These are phyloP conservation scores for Silene conica DNA, from an alignment of 148 eudicot species.

Conservation along the genomic window DNA sequence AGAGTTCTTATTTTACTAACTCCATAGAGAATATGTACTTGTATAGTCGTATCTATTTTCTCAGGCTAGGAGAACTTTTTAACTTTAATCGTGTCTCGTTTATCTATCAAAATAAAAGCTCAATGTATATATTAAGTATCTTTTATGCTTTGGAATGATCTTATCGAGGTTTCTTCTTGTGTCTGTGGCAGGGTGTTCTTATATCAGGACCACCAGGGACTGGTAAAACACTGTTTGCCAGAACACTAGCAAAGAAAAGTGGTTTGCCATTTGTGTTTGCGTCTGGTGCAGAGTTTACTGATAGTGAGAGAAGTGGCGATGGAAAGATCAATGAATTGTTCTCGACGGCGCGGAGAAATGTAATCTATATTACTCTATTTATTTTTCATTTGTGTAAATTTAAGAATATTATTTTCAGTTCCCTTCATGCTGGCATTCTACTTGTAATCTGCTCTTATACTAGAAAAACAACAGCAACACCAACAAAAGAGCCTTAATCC, in stretches of 20 bases:
- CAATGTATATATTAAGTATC: not conserved
- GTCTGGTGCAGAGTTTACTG: constrained; percentile 96
- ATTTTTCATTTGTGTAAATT: not conserved
- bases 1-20: not conserved
- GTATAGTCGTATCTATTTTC: not conserved
- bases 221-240: constrained; percentile 91
- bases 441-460: constrained; percentile 9
- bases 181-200: constrained; percentile 69
- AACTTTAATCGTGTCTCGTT: not conserved
- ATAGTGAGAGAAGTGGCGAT: constrained; percentile 90
- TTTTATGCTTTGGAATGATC: not conserved
- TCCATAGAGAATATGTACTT: not conserved
- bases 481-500: not conserved
- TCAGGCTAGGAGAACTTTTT: not conserved
- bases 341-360: constrained; percentile 81
- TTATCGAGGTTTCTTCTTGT: constrained; percentile 3
- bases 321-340: constrained; percentile 82
- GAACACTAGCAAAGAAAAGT: constrained; percentile 80
- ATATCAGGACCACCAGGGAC: constrained; percentile 95
- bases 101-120: not conserved
- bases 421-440: constrained; percentile 1
- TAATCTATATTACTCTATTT: constrained; percentile 25
- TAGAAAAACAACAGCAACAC: not conserved
- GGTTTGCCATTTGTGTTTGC: constrained; percentile 96
- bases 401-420: not conserved